Percentiles rank a stretch among this genome's conserved stretches.
phyloP scores from a whole-genome alignment of 768 basidiomycete species.

The Boletus rex-veris region DNA sequence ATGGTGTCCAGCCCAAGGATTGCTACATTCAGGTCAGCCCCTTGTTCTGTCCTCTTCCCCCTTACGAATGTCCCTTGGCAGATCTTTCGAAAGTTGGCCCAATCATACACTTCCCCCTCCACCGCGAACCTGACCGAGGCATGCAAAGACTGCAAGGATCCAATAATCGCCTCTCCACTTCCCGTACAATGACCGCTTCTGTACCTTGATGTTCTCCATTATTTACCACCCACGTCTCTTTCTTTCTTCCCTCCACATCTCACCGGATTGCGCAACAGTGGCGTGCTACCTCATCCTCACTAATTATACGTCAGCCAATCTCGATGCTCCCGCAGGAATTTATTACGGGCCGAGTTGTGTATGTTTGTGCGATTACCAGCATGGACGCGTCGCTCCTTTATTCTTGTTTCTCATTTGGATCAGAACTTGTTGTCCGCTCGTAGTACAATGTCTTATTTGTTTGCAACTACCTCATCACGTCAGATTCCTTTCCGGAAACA shows the following conservation, averaged over 20 bases:
- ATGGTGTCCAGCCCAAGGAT: slow-evolving; percentile 42
- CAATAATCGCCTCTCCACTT: slow-evolving; percentile 15
- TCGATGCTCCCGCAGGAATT: slow-evolving; percentile 19
- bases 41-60: neutral
- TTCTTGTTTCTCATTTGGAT: slow-evolving; percentile 9
- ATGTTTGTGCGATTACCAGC: slow-evolving; percentile 11
- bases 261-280: slow-evolving; percentile 16
- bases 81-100: slow-evolving; percentile 34
- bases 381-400: slow-evolving; percentile 13
- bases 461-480: neutral
- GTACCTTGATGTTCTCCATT: neutral
- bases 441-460: slow-evolving; percentile 7
- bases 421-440: neutral
- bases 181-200: slow-evolving; percentile 20
- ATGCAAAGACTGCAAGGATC: slow-evolving; percentile 22
- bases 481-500: neutral
- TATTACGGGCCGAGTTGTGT: slow-evolving; percentile 11
- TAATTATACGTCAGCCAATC: slow-evolving; percentile 12
- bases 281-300: slow-evolving; percentile 9
- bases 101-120: slow-evolving; percentile 6
- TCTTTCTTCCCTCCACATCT: neutral
- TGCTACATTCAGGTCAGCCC: slow-evolving; percentile 37
- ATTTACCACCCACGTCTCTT: neutral
- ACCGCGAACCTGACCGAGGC: slow-evolving; percentile 5
- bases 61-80: slow-evolving; percentile 2